Conservation (phyloP, 495 filamentous ascomycete species). For the Bombardia bombarda region DNA sequence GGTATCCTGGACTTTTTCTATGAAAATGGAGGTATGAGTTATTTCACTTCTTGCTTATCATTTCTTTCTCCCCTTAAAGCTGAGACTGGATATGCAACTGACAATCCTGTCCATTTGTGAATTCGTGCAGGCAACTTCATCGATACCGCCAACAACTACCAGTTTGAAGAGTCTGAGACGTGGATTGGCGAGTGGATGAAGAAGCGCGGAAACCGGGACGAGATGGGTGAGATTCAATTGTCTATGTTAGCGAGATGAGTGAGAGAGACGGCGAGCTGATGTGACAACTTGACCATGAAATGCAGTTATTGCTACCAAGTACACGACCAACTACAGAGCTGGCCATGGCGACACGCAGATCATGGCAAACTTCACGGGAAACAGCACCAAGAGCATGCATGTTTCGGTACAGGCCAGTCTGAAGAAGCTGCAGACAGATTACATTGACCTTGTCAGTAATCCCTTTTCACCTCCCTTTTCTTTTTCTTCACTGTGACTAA, state of each 20-base stretch:
- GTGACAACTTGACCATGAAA: conserved; percentile 7
- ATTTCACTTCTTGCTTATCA: no score
- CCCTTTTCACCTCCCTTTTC: neutral
- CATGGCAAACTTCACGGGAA: conserved; percentile 51
- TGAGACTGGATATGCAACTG: no score
- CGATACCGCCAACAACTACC: conserved; percentile 67
- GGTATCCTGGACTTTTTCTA: conserved; percentile 62
- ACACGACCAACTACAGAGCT: conserved; percentile 39
- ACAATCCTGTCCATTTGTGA: no score
- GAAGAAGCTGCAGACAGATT: conserved; percentile 54
- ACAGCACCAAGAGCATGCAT: conserved; percentile 50
- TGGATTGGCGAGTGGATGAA: conserved; percentile 77
- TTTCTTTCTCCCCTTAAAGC: no score
- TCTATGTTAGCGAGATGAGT: no score
- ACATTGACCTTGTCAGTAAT: conserved; percentile 49
- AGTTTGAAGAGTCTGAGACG: conserved; percentile 54
- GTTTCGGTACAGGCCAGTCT: conserved; percentile 46
- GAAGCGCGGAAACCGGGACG: conserved; percentile 29
- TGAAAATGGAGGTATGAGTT: conserved; percentile 35
- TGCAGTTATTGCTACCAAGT: conserved; percentile 64
- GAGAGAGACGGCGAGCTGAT: no score
- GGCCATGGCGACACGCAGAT: conserved; percentile 30
- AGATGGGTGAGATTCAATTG: conserved; percentile 29
- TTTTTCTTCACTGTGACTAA: neutral
- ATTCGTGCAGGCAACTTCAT: conserved; percentile 60